Percentiles rank a stretch among this genome's conserved stretches.
Conservation (phyloP, 768 basidiomycete species). For the Sporobolomyces pararoseus region DNA sequence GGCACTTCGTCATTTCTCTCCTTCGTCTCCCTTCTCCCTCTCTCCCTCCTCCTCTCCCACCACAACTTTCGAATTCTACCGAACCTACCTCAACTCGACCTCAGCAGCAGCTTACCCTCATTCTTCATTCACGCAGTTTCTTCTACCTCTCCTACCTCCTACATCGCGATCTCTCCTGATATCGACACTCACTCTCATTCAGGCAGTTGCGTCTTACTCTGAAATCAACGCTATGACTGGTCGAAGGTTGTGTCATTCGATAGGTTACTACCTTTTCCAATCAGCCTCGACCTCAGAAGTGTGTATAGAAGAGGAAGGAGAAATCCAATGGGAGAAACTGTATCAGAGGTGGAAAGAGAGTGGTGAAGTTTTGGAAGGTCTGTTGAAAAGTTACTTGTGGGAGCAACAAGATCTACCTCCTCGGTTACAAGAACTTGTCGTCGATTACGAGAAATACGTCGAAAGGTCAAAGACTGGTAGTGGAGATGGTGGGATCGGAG, state of each 20-base stretch:
- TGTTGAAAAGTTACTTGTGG: conserved; percentile 16
- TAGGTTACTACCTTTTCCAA: conserved; percentile 33
- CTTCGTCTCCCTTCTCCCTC: conserved; percentile 7
- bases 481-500: not conserved
- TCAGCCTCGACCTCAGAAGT: not conserved
- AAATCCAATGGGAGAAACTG: not conserved
- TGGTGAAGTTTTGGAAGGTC: conserved; percentile 28
- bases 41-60: not conserved
- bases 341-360: conserved; percentile 6
- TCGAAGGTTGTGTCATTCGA: conserved; percentile 3
- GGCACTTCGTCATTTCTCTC: conserved; percentile 32
- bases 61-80: conserved; percentile 19
- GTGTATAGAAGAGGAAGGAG: not conserved
- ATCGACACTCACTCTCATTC: conserved; percentile 7
- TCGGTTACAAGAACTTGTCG: conserved; percentile 16
- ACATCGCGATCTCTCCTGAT: conserved; percentile 14
- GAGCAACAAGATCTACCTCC: conserved; percentile 27
- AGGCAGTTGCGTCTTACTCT: conserved; percentile 24
- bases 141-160: conserved; percentile 28
- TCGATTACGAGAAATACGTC: conserved; percentile 12
- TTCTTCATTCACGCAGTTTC: conserved; percentile 7
- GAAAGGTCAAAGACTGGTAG: not conserved
- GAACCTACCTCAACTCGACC: not conserved
- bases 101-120: not conserved
- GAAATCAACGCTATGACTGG: conserved; percentile 34